phyloP scores from a whole-genome alignment of 2,329 filamentous ascomycete genomes.

The Lachnellula subtilissima region DNA sequence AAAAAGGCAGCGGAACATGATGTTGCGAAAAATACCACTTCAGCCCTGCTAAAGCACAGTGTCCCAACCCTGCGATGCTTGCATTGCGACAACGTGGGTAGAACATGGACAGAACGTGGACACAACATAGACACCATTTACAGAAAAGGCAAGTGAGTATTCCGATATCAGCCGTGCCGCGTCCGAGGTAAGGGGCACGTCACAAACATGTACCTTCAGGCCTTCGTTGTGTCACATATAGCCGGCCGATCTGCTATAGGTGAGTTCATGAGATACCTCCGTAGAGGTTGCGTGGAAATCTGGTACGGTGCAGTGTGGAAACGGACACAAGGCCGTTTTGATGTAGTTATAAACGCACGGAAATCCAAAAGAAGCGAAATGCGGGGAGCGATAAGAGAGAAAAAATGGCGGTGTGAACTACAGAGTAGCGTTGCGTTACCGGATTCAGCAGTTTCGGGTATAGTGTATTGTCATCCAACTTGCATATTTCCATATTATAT shows the following conservation, averaged over 20 bases:
- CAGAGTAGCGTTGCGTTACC: not conserved
- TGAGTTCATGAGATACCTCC: not conserved
- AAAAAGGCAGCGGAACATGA: not conserved
- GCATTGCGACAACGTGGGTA: not conserved
- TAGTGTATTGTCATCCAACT: not conserved
- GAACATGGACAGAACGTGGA: not conserved
- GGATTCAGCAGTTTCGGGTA: not conserved
- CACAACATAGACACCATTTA: not conserved
- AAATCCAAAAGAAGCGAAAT: not conserved
- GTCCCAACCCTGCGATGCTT: not conserved
- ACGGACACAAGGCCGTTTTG: not conserved
- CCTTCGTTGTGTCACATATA: not conserved
- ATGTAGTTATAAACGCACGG: not conserved
- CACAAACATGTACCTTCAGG: not conserved
- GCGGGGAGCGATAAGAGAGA: not conserved
- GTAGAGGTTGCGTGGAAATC: not conserved
- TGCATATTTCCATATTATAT: not conserved
- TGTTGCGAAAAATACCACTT: not conserved
- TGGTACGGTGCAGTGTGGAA: not conserved
- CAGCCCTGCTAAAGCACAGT: not conserved
- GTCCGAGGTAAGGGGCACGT: not conserved
- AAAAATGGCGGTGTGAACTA: not conserved
- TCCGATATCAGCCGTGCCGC: not conserved
- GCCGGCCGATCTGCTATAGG: not conserved
- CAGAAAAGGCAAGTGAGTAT: not conserved